Evolutionary conservation across 2,329 filamentous ascomycete genomes (phyloP).

Genomic region (Plenodomus lindquistii): DNA sequence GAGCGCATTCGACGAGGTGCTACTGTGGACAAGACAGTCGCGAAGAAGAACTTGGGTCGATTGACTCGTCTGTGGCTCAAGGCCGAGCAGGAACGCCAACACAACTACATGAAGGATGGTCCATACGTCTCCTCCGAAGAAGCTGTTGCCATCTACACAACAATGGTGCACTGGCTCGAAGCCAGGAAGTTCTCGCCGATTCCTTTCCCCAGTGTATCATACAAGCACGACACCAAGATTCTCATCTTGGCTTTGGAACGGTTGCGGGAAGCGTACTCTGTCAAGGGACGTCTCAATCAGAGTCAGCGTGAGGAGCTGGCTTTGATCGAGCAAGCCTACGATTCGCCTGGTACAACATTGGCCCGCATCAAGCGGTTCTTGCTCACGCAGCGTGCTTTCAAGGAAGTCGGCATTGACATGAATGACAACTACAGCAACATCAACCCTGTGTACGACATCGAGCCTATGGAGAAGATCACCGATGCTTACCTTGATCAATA

Average conservation of each 20-base stretch:
- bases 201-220: constrained; percentile 97
- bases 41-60: constrained; percentile 97
- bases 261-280: constrained; percentile 92
- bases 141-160: constrained; percentile 97
- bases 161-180: constrained; percentile 97
- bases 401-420: constrained; percentile 99
- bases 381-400: constrained; percentile 95
- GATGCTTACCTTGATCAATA: constrained; percentile 99
- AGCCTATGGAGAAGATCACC: constrained; percentile 99
- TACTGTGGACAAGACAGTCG: constrained; percentile 98
- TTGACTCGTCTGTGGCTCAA: constrained; percentile 96
- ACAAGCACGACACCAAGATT: constrained; percentile 99
- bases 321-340: constrained; percentile 96
- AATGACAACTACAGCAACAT: constrained; percentile 99
- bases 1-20: constrained; percentile 95
- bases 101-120: constrained; percentile 99
- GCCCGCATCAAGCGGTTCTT: constrained; percentile 97
- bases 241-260: constrained; percentile 93
- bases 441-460: constrained; percentile 98
- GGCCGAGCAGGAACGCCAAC: constrained; percentile 95
- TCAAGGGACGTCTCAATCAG: constrained; percentile 95
- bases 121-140: constrained; percentile 98
- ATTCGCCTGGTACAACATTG: constrained; percentile 93
- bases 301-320: constrained; percentile 96
- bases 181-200: constrained; percentile 98